Percentiles rank a stretch among this genome's conserved stretches.
phyloP scores from a whole-genome alignment of 345 rosid genomes.

The Linum lewisii region DNA sequence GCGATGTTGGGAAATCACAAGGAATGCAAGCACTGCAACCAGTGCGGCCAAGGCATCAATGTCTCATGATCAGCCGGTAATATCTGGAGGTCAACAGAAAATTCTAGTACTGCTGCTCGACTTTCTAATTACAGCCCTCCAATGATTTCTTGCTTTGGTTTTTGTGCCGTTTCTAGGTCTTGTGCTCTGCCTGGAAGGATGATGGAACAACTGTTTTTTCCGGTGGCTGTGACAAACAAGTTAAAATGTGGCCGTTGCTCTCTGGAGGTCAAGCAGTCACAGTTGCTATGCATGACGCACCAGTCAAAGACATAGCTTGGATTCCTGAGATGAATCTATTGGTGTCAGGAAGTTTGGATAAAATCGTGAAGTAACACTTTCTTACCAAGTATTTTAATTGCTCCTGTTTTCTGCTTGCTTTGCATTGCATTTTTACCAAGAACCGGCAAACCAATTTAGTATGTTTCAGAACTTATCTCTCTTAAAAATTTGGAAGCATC shows the following conservation, averaged over 20 bases:
- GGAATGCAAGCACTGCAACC: constrained; percentile 40
- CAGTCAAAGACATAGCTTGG: constrained; percentile 79
- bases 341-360: constrained; percentile 92
- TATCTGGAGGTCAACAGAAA: constrained; percentile 4
- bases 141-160: background rate
- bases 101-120: background rate
- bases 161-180: constrained; percentile 32
- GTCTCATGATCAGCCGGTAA: constrained; percentile 92
- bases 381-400: background rate
- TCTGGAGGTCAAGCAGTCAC: constrained; percentile 84
- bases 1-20: constrained; percentile 84
- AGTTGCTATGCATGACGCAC: constrained; percentile 91
- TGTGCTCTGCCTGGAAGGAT: constrained; percentile 96
- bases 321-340: constrained; percentile 84
- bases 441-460: background rate
- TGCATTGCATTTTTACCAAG: background rate
- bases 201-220: constrained; percentile 91
- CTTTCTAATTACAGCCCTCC: background rate
- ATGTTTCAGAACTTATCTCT: background rate
- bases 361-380: constrained; percentile 58
- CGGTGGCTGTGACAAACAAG: constrained; percentile 98
- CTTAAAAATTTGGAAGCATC: no score
- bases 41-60: constrained; percentile 80
- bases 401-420: background rate
- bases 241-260: constrained; percentile 91